phyloP scores from a whole-genome alignment of 805 yeast genomes.

The Saturnispora galanensis region DNA sequence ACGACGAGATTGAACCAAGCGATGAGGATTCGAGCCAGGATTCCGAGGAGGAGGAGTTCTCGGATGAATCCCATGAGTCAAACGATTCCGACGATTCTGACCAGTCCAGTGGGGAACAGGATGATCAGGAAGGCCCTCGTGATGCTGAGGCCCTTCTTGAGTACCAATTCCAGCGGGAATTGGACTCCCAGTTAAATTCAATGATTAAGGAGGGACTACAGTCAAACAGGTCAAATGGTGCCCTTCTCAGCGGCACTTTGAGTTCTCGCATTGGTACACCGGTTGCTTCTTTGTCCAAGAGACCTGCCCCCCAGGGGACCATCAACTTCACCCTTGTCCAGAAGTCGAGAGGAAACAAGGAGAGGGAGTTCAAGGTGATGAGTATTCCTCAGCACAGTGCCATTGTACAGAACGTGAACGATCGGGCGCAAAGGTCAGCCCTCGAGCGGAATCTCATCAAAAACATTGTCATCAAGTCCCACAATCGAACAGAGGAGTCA shows the following conservation, averaged over 20 bases:
- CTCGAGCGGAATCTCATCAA: slow-evolving; percentile 26
- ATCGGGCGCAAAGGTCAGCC: slow-evolving; percentile 40
- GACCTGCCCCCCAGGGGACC: slow-evolving; percentile 9
- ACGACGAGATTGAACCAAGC: slow-evolving; percentile 13
- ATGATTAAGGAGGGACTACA: slow-evolving; percentile 18
- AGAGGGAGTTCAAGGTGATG: slow-evolving; percentile 31
- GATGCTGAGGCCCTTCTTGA: slow-evolving; percentile 21
- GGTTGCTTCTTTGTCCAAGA: slow-evolving; percentile 23
- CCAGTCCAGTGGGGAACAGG: not conserved
- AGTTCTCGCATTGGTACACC: slow-evolving; percentile 25
- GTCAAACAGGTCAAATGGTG: slow-evolving; percentile 19
- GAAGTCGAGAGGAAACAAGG: not conserved
- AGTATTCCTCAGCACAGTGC: slow-evolving; percentile 43
- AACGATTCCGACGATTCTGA: slow-evolving; percentile 15
- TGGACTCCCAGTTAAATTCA: slow-evolving; percentile 41
- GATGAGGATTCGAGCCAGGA: slow-evolving; percentile 20
- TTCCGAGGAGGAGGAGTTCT: slow-evolving; percentile 25
- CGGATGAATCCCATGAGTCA: slow-evolving; percentile 23
- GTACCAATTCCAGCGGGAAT: slow-evolving; percentile 18
- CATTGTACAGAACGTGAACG: slow-evolving; percentile 42
- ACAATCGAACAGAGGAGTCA: too few relatives aligned
- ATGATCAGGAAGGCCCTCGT: slow-evolving; percentile 13
- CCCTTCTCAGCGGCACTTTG: not conserved
- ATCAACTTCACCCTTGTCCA: slow-evolving; percentile 12
- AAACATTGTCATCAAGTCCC: not conserved